A percentile compares a stretch with the other conserved stretches of the same genome.
phyloP scores from a whole-genome alignment of 768 basidiomycete genomes.

The Boletales sp. region DNA sequence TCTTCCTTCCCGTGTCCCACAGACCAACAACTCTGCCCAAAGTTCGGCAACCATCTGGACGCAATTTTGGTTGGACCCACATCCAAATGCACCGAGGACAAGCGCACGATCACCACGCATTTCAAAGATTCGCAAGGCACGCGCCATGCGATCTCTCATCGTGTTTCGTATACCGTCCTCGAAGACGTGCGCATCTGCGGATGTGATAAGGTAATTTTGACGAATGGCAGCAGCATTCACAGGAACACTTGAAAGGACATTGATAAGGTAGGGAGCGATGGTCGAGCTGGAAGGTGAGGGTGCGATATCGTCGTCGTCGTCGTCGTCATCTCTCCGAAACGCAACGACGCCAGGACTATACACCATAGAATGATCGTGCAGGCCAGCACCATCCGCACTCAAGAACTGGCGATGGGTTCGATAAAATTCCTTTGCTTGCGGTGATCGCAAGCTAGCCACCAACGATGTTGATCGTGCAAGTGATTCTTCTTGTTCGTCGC shows the following conservation, averaged over 20 bases:
- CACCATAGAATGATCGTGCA: constrained; percentile 47
- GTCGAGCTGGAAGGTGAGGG: constrained; percentile 22
- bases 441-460: constrained; percentile 34
- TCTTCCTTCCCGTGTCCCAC: constrained; percentile 26
- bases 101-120: constrained; percentile 35
- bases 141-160: constrained; percentile 50
- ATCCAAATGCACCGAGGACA: constrained; percentile 46
- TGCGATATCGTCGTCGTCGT: constrained; percentile 20
- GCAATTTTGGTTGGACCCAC: constrained; percentile 39
- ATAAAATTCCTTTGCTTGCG: constrained; percentile 38
- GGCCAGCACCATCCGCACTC: constrained; percentile 36
- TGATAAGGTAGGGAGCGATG: constrained; percentile 36
- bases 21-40: constrained; percentile 45
- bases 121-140: constrained; percentile 42
- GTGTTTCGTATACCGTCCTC: constrained; percentile 37
- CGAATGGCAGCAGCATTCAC: constrained; percentile 42
- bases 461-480: constrained; percentile 41
- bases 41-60: constrained; percentile 40
- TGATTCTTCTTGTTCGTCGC: constrained; percentile 44
- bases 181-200: constrained; percentile 33
- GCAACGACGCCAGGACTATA: constrained; percentile 43
- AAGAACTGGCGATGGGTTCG: constrained; percentile 34
- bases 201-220: constrained; percentile 33
- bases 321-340: constrained; percentile 35
- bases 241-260: constrained; percentile 40